Base-by-base conservation (phyloP, 257 asterid species). In the Solanum sitiens region DNA sequence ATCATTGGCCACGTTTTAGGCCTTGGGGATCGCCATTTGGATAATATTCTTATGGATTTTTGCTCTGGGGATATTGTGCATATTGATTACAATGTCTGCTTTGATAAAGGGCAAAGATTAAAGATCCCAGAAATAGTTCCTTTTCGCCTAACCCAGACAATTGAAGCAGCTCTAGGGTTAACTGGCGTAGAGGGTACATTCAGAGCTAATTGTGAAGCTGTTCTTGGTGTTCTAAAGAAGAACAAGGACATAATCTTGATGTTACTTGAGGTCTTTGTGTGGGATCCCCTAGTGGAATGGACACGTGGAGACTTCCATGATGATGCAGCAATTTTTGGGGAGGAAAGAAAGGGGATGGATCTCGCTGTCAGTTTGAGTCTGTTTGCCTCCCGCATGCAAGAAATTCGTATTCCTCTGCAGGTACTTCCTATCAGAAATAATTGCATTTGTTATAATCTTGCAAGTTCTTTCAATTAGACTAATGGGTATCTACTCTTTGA, bases 211-310 rank as follows among this genome's bases (percentile, higher is more conserved):
- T 97, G 98, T 92, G 99, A 97, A 92, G 95, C 98, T 87, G 96
- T 95, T 92, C 93, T 96, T 91, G 94, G 97, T 88, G 94, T 93
- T 91, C 84, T 97, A 90, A 96, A 95, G 93, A 94, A 94, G 93
- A 95, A 97, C 88, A 97, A 97, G 96, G 99, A 97, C 91, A 92
- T 94, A 89, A 92, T 97, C 83, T 91, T 97, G 93, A 95, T 97
- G 99, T 88, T 97, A 86, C 86, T 97, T 72, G 99, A 95, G 89
- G 98, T 90, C 87, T 97, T 97, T 93, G 98, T 96, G 84, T 97
- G 99, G 99, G 99, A 97, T 88, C 99, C 99, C 40, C 99, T 97
- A 82, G 99, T 96, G 87, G 99, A 97, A 89, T 97, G 99, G 99
- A 97, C 99, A 89, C 98, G 96, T 82, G 98, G 98, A 88, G 98